A percentile compares a stretch with the other conserved stretches of the same genome.
phyloP scores from a whole-genome alignment of 1,139 yeast species.

The Magnusiomyces paraingens region DNA sequence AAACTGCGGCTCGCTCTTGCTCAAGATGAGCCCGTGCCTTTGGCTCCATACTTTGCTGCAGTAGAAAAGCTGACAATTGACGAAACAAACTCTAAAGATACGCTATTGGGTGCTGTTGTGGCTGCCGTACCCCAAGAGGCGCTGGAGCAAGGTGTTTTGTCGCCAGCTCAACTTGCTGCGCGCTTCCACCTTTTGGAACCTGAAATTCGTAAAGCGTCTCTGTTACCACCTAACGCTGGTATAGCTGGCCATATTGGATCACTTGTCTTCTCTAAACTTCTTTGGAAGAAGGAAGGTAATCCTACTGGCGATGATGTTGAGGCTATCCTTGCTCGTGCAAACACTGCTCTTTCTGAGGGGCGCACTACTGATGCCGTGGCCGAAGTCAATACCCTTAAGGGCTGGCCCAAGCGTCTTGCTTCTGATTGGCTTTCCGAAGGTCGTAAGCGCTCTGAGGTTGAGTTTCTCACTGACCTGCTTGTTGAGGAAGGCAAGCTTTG shows the following conservation, averaged over 20 bases:
- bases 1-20: slow-evolving; percentile 47
- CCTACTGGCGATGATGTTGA: slow-evolving; percentile 83
- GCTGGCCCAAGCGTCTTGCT: slow-evolving; percentile 89
- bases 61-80: slow-evolving; percentile 28
- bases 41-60: slow-evolving; percentile 34
- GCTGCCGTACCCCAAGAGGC: slow-evolving; percentile 46
- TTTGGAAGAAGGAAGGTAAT: slow-evolving; percentile 56
- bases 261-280: slow-evolving; percentile 62
- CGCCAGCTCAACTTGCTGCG: slow-evolving; percentile 46
- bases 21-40: slow-evolving; percentile 32
- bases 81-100: slow-evolving; percentile 40
- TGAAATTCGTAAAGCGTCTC: slow-evolving; percentile 80
- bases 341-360: slow-evolving; percentile 66
- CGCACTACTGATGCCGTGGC: slow-evolving; percentile 85
- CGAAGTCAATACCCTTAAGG: slow-evolving; percentile 82
- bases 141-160: slow-evolving; percentile 50
- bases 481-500: slow-evolving; percentile 42
- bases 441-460: slow-evolving; percentile 81
- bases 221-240: slow-evolving; percentile 93
- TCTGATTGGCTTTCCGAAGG: slow-evolving; percentile 88
- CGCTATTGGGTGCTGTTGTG: slow-evolving; percentile 41
- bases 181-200: slow-evolving; percentile 73
- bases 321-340: slow-evolving; percentile 80
- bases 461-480: slow-evolving; percentile 63
- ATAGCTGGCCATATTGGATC: slow-evolving; percentile 87